Evolutionary conservation across 129 eudicot species (phyloP).

Genomic region (Artemisia tridentata): DNA sequence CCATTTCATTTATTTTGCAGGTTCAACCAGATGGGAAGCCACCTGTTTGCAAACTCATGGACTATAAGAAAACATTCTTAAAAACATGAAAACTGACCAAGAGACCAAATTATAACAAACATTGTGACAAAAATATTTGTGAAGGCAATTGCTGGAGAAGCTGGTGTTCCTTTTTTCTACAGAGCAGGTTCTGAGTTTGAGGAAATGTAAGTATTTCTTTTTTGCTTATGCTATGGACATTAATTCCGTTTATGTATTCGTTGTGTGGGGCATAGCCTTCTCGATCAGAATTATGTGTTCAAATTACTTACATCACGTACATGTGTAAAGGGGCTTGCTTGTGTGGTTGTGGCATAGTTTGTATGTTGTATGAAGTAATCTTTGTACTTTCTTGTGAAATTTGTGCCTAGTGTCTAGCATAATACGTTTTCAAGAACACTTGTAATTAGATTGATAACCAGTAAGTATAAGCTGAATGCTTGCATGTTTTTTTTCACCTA

Average conservation of each 20-base stretch:
- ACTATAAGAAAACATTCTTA: too few relatives aligned
- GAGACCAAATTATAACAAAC: not conserved
- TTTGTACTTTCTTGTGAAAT: not conserved
- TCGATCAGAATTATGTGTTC: not conserved
- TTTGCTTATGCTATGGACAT: not conserved
- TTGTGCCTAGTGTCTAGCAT: not conserved
- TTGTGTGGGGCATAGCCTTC: too few relatives aligned
- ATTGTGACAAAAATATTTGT: constrained; percentile 17
- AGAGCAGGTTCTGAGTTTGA: constrained; percentile 98
- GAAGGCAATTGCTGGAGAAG: constrained; percentile 99
- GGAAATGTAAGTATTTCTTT: constrained; percentile 79
- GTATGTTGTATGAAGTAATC: not conserved
- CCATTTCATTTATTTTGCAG: too few relatives aligned
- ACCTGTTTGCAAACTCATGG: too few relatives aligned
- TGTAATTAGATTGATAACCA: not conserved
- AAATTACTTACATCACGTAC: not conserved
- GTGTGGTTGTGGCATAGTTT: not conserved
- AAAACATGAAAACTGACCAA: not conserved
- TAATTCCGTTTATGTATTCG: not conserved
- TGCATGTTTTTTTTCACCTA: constrained; percentile 19
- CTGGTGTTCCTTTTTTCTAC: constrained; percentile 98
- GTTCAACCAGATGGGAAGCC: too few relatives aligned
- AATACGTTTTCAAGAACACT: constrained; percentile 1
- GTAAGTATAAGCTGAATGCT: constrained; percentile 13
- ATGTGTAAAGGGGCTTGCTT: not conserved